These are phyloP conservation scores for Cyanodermella asteris DNA, from an alignment of 2,329 filamentous ascomycete genomes.

Conservation along the genomic window DNA sequence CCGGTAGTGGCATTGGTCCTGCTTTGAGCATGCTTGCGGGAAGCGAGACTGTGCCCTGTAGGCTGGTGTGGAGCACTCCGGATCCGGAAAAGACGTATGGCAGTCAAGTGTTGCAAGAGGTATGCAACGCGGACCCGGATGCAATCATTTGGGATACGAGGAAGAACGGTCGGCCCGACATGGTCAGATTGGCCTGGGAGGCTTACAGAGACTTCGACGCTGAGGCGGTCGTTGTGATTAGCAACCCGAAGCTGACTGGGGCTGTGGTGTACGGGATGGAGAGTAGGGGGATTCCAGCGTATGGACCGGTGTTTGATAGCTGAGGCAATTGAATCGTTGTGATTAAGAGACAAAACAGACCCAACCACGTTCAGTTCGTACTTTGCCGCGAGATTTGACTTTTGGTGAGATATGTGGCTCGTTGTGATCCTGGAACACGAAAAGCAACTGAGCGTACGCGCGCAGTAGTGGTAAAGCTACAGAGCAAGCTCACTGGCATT, in stretches of 20 bases:
- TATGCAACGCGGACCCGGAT: slow-evolving; percentile 13
- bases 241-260: slow-evolving; percentile 16
- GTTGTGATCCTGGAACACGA: too few relatives aligned
- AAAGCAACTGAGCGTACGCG: too few relatives aligned
- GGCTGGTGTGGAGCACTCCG: slow-evolving; percentile 17
- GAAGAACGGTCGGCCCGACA: slow-evolving; percentile 13
- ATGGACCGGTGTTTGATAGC: slow-evolving; percentile 18
- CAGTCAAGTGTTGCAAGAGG: slow-evolving; percentile 12
- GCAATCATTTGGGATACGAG: slow-evolving; percentile 17
- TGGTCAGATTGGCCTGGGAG: slow-evolving; percentile 14
- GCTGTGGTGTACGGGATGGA: slow-evolving; percentile 19
- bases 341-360: too few relatives aligned
- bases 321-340: too few relatives aligned
- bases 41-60: slow-evolving; percentile 10
- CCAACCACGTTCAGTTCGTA: too few relatives aligned
- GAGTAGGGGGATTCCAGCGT: slow-evolving; percentile 15
- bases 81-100: slow-evolving; percentile 16
- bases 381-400: too few relatives aligned
- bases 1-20: slow-evolving; percentile 19
- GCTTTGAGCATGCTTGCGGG: slow-evolving; percentile 14
- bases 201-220: slow-evolving; percentile 13
- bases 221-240: slow-evolving; percentile 18
- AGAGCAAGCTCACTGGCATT: too few relatives aligned
- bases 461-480: too few relatives aligned
- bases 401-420: too few relatives aligned